Conservation (phyloP, 1,139 yeast genomes). For the Yamadazyma songkhlaensis region DNA sequence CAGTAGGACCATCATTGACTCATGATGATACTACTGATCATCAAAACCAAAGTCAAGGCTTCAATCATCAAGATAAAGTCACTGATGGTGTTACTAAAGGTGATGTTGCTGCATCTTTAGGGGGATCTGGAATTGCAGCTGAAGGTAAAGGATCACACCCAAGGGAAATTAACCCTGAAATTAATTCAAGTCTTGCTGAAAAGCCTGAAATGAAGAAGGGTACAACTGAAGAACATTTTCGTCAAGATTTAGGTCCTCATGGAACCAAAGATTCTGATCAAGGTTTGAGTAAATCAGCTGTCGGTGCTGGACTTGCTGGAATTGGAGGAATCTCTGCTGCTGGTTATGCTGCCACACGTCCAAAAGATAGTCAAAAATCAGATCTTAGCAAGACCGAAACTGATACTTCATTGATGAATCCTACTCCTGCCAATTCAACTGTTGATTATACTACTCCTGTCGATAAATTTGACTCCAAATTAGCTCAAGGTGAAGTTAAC, state of each 20-base stretch:
- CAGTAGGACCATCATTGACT: constrained; percentile 1
- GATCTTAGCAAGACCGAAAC: background rate
- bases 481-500: background rate
- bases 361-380: background rate
- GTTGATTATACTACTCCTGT: constrained; percentile 12
- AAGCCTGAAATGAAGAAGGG: constrained; percentile 2
- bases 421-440: constrained; percentile 13
- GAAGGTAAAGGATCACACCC: background rate
- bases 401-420: constrained; percentile 8
- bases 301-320: constrained; percentile 1
- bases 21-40: background rate
- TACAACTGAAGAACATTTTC: background rate
- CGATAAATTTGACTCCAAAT: constrained; percentile 2
- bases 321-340: constrained; percentile 1
- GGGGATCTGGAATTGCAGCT: background rate
- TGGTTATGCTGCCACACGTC: constrained; percentile 8
- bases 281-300: background rate
- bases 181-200: background rate
- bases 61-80: background rate
- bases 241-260: background rate
- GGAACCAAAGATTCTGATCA: background rate
- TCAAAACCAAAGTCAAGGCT: background rate
- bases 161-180: background rate
- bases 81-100: constrained; percentile 1
- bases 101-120: constrained; percentile 2